Evolutionary conservation across 2,329 filamentous ascomycete species (phyloP).

Genomic region (Cladosporium sp.): DNA sequence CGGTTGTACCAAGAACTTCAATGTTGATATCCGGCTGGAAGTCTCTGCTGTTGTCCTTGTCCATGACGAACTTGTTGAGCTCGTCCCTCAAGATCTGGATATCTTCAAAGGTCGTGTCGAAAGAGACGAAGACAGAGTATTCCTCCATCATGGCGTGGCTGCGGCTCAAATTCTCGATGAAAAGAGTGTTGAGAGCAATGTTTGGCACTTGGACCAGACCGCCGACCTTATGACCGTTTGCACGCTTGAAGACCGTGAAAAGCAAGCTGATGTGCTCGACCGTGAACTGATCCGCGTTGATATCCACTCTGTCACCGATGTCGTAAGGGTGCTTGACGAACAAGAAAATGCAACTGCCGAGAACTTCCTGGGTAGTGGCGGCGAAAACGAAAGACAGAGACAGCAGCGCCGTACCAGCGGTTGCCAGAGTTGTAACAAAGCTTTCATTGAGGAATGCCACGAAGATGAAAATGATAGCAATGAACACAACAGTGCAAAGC

Average conservation of each 20-base stretch:
- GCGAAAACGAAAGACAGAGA: conserved; percentile 97
- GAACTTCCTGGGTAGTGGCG: conserved; percentile 83
- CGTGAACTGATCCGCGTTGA: conserved; percentile 63
- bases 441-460: conserved; percentile 84
- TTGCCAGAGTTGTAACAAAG: conserved; percentile 80
- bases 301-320: conserved; percentile 88
- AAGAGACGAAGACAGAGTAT: conserved; percentile 73
- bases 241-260: conserved; percentile 84
- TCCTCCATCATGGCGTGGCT: conserved; percentile 88
- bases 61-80: conserved; percentile 76
- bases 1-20: conserved; percentile 70
- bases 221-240: conserved; percentile 69
- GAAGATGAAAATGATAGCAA: conserved; percentile 60
- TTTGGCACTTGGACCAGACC: conserved; percentile 69
- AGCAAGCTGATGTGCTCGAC: conserved; percentile 94
- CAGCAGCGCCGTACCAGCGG: conserved; percentile 83
- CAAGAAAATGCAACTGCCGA: conserved; percentile 97
- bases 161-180: conserved; percentile 90
- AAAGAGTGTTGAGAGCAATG: conserved; percentile 84
- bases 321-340: conserved; percentile 99
- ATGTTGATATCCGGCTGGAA: conserved; percentile 82
- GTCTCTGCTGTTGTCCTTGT: conserved; percentile 82
- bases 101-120: conserved; percentile 84
- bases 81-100: conserved; percentile 79
- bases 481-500: conserved; percentile 71